Conservation (phyloP, 2,329 filamentous ascomycete species). For the Colletotrichum incanum region DNA sequence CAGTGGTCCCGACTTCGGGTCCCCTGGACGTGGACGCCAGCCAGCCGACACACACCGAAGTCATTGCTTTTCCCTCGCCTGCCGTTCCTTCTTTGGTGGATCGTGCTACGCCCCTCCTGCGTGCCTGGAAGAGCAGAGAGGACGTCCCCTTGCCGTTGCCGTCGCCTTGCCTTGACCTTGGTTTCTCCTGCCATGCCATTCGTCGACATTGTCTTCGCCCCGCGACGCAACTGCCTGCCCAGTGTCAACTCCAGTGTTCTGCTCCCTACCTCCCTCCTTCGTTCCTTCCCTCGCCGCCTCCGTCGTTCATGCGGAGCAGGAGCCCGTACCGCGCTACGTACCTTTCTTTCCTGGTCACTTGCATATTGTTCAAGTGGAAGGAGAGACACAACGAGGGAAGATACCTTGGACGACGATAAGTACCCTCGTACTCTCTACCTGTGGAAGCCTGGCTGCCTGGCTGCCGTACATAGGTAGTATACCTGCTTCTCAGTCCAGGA, state of each 20-base stretch:
- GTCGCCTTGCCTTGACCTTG: constrained; percentile 19
- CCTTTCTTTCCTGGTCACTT: neutral
- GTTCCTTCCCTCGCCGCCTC: constrained; percentile 20
- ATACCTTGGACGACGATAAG: neutral
- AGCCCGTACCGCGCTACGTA: constrained; percentile 15
- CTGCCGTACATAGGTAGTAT: neutral
- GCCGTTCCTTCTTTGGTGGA: constrained; percentile 37
- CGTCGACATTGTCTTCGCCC: constrained; percentile 9
- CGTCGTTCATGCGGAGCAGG: constrained; percentile 33
- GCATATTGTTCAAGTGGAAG: neutral
- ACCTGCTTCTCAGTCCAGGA: neutral
- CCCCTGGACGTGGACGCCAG: constrained; percentile 1
- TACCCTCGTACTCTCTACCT: neutral
- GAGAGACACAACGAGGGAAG: neutral
- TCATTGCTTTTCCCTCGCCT: constrained; percentile 37
- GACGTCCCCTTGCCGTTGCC: constrained; percentile 9
- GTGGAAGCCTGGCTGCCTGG: too few relatives aligned
- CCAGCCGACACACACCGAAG: constrained; percentile 1
- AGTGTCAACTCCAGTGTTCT: constrained; percentile 3
- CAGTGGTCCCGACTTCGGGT: neutral
- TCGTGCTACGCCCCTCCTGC: constrained; percentile 19
- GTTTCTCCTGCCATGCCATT: constrained; percentile 20
- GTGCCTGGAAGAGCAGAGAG: neutral
- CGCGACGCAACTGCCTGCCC: constrained; percentile 23
- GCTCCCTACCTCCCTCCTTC: constrained; percentile 9